Evolutionary conservation across 257 asterid genomes (phyloP), one percentile per base, ranked within the genome.

Genomic region (Avicennia marina): DNA sequence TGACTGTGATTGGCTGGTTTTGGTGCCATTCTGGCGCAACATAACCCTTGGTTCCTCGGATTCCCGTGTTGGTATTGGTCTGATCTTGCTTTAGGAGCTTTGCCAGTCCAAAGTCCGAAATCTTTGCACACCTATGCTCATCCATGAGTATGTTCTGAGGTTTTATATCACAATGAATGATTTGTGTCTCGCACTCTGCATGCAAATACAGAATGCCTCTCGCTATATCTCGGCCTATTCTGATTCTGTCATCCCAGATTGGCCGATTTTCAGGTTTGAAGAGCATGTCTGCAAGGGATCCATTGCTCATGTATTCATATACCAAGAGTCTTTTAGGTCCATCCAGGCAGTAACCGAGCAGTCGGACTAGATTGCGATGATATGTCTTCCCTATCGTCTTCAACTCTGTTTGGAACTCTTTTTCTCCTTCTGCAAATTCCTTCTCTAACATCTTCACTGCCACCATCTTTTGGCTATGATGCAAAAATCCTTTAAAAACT

Each of bases 91-190:
- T 81, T 4, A 78, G 31, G 22, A 75, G 86, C 73, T 84, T 84
- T 6, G 89, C 75, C 11, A 84, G 6, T 17, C 89, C 89, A 7
- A 78, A 84, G 38, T 84, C 87, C 0, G 89, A 75, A 2, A 81
- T 70, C 59, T 79, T 84, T 0, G 84, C 81, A 0, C 70, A 26
- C 42, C 53, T 24, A 1, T 74, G 20, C 13, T 65, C 72, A 29
- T 80, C 84, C 80, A 83, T 63, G 47, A 81, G 78, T 44, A 78
- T 74, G 75, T 81, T 85, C 31, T 79, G 85, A 21, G 90, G 85
- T 27, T 85, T 79, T 32, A 81, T 82, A 13, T 85, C 85, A 4
- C 87, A 79, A 7, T 85, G 94, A 34, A 85, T 81, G 21, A 79
- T 84, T 18, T 75, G 85, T 0, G 73, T 65, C 21, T 78, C 76